Evolutionary conservation across 805 yeast species (phyloP).

Genomic region (Candida hungchunana): DNA sequence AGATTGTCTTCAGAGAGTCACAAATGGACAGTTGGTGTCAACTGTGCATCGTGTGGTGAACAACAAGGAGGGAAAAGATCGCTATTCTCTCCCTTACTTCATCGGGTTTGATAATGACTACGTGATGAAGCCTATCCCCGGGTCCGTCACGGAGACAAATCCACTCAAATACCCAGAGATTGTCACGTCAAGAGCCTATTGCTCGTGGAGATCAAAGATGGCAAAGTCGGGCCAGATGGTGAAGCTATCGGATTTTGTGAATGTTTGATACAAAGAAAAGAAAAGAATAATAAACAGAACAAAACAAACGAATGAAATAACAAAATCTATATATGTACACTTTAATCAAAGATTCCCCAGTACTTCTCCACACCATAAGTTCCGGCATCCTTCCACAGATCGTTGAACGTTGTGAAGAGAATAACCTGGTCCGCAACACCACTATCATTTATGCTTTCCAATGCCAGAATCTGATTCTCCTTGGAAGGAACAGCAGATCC

Average conservation of each 20-base stretch:
- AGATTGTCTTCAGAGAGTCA: conserved; percentile 35
- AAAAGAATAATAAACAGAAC: background rate
- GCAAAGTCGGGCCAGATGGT: conserved; percentile 11
- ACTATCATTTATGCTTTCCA: conserved; percentile 41
- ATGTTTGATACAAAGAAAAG: background rate
- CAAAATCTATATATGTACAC: too few relatives aligned
- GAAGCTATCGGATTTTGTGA: background rate
- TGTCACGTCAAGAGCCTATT: conserved; percentile 6
- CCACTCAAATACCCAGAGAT: conserved; percentile 18
- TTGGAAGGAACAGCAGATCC: conserved; percentile 54
- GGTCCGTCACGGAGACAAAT: conserved; percentile 17
- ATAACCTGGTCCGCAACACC: conserved; percentile 45
- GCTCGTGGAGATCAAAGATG: conserved; percentile 11
- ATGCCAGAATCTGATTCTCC: conserved; percentile 47
- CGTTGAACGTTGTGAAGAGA: conserved; percentile 59
- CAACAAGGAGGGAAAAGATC: conserved; percentile 11
- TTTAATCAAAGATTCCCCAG: conserved; percentile 36
- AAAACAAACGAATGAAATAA: too few relatives aligned
- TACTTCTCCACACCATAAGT: conserved; percentile 54
- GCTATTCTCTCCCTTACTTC: conserved; percentile 26
- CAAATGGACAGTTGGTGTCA: conserved; percentile 35
- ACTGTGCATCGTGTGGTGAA: conserved; percentile 38
- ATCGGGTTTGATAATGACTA: conserved; percentile 20
- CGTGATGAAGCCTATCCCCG: conserved; percentile 21
- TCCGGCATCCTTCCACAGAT: conserved; percentile 59